phyloP scores from a whole-genome alignment of 306 rosid genomes.

The Vigna trinervia region DNA sequence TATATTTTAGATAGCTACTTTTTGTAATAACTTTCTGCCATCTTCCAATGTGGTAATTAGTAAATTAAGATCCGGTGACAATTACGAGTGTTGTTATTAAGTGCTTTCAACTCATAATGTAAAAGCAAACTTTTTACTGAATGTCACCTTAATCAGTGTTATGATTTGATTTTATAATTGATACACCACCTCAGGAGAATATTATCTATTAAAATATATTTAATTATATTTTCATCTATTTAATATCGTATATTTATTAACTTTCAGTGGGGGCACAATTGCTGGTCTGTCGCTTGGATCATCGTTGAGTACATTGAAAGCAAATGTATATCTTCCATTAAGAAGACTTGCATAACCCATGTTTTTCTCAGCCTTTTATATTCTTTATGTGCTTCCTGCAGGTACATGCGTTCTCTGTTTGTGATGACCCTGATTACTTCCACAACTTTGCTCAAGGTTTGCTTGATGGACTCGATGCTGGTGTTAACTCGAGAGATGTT shows the following conservation, averaged over 20 bases:
- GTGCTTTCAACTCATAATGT: constrained; percentile 20
- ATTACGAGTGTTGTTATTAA: neutral
- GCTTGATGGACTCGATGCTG: constrained; percentile 84
- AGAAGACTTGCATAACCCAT: constrained; percentile 28
- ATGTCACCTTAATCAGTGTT: constrained; percentile 29
- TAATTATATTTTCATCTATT: constrained; percentile 34
- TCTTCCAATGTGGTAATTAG: constrained; percentile 14
- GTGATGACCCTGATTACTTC: constrained; percentile 93
- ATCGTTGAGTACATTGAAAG: constrained; percentile 75
- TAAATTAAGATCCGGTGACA: constrained; percentile 7
- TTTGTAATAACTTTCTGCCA: constrained; percentile 30
- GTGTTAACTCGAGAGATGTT: constrained; percentile 71
- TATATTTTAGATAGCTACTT: constrained; percentile 15
- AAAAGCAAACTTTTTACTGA: constrained; percentile 18
- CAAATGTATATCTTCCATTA: constrained; percentile 69
- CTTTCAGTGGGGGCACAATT: constrained; percentile 85
- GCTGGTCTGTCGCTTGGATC: constrained; percentile 92
- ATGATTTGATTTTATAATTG: constrained; percentile 13
- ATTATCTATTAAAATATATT: neutral
- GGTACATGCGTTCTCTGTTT: constrained; percentile 87
- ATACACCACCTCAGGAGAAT: neutral
- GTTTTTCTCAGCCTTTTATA: constrained; percentile 18
- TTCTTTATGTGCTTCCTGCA: constrained; percentile 50
- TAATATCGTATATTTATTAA: constrained; percentile 35
- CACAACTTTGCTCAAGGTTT: constrained; percentile 79